phyloP scores from a whole-genome alignment of 805 yeast genomes.

The Yamadazyma scolyti region DNA sequence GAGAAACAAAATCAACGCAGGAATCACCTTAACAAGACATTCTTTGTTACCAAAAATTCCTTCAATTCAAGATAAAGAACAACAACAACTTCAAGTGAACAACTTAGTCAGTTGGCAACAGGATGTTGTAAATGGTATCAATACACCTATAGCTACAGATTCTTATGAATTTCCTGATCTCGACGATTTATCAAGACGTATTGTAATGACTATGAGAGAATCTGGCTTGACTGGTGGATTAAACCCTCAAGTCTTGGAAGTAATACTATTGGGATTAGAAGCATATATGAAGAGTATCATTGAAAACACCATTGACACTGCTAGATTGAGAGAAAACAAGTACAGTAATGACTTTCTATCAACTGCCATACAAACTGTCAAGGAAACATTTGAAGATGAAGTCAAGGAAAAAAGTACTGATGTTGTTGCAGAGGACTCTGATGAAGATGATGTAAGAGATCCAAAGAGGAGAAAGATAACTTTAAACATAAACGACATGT shows the following conservation, averaged over 20 bases:
- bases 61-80: conserved; percentile 50
- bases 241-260: conserved; percentile 73
- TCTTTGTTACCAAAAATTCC: conserved; percentile 84
- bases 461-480: conserved; percentile 21
- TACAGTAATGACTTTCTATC: conserved; percentile 34
- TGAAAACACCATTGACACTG: conserved; percentile 71
- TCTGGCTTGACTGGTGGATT: conserved; percentile 82
- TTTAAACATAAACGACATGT: conserved; percentile 63
- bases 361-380: conserved; percentile 14
- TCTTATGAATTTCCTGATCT: conserved; percentile 79
- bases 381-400: conserved; percentile 3
- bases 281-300: conserved; percentile 69
- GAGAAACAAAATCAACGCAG: conserved; percentile 66
- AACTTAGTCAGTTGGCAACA: conserved; percentile 83
- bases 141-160: conserved; percentile 76
- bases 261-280: conserved; percentile 78
- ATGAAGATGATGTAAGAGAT: conserved; percentile 9
- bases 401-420: not conserved
- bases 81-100: conserved; percentile 41
- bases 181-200: conserved; percentile 60
- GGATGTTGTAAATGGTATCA: conserved; percentile 82
- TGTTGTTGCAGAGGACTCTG: conserved; percentile 1
- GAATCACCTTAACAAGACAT: conserved; percentile 66
- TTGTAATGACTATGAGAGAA: conserved; percentile 83
- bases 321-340: conserved; percentile 54